A percentile compares a stretch with the other conserved stretches of the same genome.
phyloP scores from a whole-genome alignment of 2,329 filamentous ascomycete species.

The Ophiocordyceps sinensis region DNA sequence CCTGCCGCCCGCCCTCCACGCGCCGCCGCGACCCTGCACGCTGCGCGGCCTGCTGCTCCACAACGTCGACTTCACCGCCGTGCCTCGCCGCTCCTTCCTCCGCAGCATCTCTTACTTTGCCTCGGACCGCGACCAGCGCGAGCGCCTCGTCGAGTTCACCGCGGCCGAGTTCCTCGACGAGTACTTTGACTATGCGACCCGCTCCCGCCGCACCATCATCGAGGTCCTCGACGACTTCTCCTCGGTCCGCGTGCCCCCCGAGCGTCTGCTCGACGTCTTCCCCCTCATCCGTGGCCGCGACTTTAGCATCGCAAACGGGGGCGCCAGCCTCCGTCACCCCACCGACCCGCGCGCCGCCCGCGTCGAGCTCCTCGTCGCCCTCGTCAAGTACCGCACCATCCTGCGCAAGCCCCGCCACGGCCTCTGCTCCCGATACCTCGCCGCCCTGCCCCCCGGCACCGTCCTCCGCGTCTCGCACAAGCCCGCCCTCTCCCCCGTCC shows the following conservation, averaged over 20 bases:
- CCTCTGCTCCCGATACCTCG: constrained; percentile 79
- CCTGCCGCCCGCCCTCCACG: constrained; percentile 20
- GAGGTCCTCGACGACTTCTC: constrained; percentile 88
- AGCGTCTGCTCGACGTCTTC: constrained; percentile 57
- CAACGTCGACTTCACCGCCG: constrained; percentile 78
- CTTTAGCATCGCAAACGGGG: constrained; percentile 81
- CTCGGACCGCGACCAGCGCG: constrained; percentile 54
- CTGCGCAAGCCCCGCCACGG: constrained; percentile 74
- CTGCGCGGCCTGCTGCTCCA: constrained; percentile 65
- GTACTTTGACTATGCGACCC: constrained; percentile 88
- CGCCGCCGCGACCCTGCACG: constrained; percentile 32
- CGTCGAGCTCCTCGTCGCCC: constrained; percentile 65
- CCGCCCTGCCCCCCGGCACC: constrained; percentile 43
- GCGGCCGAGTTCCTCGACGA: constrained; percentile 73
- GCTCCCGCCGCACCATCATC: constrained; percentile 77
- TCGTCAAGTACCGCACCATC: constrained; percentile 84
- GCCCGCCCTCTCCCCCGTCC: constrained; percentile 29
- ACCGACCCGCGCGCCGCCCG: constrained; percentile 19
- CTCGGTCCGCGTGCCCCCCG: constrained; percentile 65
- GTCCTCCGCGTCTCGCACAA: constrained; percentile 44
- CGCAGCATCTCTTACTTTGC: constrained; percentile 64
- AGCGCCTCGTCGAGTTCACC: constrained; percentile 72
- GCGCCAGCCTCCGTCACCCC: constrained; percentile 21
- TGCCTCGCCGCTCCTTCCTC: constrained; percentile 81
- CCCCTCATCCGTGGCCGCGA: constrained; percentile 77